A percentile compares a stretch with the other conserved stretches of the same genome.
These are phyloP conservation scores for Trichophyton simii DNA, from an alignment of 2,329 filamentous ascomycete species.

Conservation along the genomic window DNA sequence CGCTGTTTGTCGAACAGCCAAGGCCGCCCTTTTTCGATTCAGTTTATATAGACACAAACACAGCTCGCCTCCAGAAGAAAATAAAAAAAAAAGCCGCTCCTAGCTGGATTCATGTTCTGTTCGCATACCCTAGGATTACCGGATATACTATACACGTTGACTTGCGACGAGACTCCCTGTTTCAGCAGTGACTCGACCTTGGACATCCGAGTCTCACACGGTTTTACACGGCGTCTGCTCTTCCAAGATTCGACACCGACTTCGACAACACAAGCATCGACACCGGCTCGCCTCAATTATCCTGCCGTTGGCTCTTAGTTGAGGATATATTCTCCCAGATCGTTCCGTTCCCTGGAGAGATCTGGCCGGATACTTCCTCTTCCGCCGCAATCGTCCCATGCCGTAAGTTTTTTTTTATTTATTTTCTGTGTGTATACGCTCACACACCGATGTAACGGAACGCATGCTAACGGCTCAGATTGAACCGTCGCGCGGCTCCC, in stretches of 20 bases:
- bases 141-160: neutral
- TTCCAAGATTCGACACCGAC: constrained; percentile 12
- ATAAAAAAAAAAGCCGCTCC: neutral
- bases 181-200: neutral
- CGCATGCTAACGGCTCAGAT: constrained; percentile 23
- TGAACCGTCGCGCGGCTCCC: constrained; percentile 25
- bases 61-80: too few species aligned
- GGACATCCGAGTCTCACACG: neutral
- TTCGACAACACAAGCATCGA: neutral
- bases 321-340: constrained; percentile 5
- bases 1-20: neutral
- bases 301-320: neutral
- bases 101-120: neutral
- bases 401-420: constrained; percentile 13
- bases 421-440: neutral
- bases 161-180: neutral
- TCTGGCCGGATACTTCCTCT: constrained; percentile 12
- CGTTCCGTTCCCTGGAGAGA: constrained; percentile 7
- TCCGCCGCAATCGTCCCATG: constrained; percentile 11
- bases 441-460: too few species aligned
- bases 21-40: neutral
- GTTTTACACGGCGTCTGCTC: neutral
- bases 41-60: neutral
- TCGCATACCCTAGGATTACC: neutral
- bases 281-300: neutral